phyloP scores from a whole-genome alignment of 352 stramenopile genomes.

The Phytophthora quininea region DNA sequence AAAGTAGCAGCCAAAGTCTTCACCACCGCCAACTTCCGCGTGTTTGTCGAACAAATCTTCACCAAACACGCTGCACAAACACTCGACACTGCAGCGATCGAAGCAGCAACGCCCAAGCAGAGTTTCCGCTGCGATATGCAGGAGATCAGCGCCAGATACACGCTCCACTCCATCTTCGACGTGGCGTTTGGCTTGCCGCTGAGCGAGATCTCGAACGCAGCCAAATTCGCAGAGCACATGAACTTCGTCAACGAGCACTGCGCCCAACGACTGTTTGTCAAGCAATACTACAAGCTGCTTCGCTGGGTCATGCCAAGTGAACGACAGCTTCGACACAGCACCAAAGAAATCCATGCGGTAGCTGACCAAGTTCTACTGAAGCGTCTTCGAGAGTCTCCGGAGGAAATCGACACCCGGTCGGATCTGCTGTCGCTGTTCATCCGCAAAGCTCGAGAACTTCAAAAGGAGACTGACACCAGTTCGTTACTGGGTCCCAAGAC shows the following conservation, averaged over 20 bases:
- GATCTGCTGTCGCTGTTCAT: conserved; percentile 69
- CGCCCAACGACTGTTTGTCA: conserved; percentile 60
- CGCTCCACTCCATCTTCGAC: conserved; percentile 62
- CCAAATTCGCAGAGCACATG: conserved; percentile 54
- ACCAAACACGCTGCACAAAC: conserved; percentile 41
- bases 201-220: conserved; percentile 33
- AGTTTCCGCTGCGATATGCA: conserved; percentile 59
- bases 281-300: conserved; percentile 70
- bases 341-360: conserved; percentile 38
- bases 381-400: conserved; percentile 39
- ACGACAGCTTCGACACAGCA: conserved; percentile 37
- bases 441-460: conserved; percentile 50
- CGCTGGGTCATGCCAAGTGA: conserved; percentile 70
- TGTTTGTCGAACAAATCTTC: conserved; percentile 56
- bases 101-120: neutral
- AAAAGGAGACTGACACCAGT: neutral
- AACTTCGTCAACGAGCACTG: conserved; percentile 62
- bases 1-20: conserved; percentile 91
- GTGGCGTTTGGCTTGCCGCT: conserved; percentile 59
- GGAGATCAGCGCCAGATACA: conserved; percentile 55
- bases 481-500: conserved; percentile 29
- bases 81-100: conserved; percentile 18
- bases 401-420: conserved; percentile 34
- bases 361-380: conserved; percentile 54
- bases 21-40: conserved; percentile 63